Base-by-base conservation (phyloP, 1,284 basidiomycete species). In the Neotropicomus parvogracilis region DNA sequence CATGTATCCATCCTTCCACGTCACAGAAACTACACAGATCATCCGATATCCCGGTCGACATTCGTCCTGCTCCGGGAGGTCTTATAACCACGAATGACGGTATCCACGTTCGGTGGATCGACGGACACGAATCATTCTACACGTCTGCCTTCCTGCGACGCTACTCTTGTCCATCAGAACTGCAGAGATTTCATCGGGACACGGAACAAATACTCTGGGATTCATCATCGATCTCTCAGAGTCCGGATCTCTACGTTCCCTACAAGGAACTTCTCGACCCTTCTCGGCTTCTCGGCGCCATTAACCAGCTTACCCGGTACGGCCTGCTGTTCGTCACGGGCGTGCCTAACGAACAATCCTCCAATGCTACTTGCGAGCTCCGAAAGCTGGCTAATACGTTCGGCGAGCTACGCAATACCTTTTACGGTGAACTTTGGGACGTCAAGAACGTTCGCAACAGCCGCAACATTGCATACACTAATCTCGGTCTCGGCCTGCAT, bases 381-480 rank as follows among this genome's bases (percentile, higher is more conserved):
- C 74, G 79, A 6, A 69, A 56, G n/a, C 73, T 95, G 1, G 88
- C 81, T 1, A 69, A 73, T 20, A 64, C 64, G 24, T 85, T 97
- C 56, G 88, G 91, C 12, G 79, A 89, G 56, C 74, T 97, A 21
- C 75, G 93, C 28, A 74, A 80, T 46, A 98, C 95, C 10, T 95
- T 98, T 67, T 99, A 99, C 62, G 95, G 95, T 1, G 72, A 78
- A 48, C 70, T 88, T 1, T 99, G 94, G 92, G 85, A 98, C 66
- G 95, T 99, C 17, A 81, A 83, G 67, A 89, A 84, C 54, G 64
- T 89, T 36, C 70, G 70, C 39, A 75, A 88, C 49, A 89, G 87
- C 57, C 81, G 79, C 57, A 99, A 99, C 68, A 92, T 99, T 52
- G 95, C 95, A 2, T 97, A 97, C 66, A 99, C 95, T 6, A 88